phyloP scores from a whole-genome alignment of 768 basidiomycete species.

The Boletus insuetus region DNA sequence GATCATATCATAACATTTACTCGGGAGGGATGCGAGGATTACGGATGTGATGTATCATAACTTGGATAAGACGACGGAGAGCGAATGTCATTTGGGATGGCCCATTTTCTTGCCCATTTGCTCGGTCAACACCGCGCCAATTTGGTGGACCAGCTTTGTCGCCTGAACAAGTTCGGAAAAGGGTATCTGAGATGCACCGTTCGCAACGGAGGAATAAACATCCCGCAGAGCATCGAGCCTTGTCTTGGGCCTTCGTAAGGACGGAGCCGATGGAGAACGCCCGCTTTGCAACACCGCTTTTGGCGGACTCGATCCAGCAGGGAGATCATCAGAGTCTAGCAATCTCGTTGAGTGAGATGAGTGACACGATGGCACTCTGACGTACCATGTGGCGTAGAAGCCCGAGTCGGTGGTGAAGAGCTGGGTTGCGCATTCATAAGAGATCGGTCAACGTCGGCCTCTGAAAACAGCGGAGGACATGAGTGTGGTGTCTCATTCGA shows the following conservation, averaged over 20 bases:
- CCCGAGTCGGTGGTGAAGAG: constrained; percentile 4
- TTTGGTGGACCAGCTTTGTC: constrained; percentile 42
- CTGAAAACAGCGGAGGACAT: constrained; percentile 5
- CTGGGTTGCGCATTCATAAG: constrained; percentile 8
- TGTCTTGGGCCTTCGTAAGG: constrained; percentile 38
- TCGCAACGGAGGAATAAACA: constrained; percentile 42
- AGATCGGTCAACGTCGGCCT: constrained; percentile 22
- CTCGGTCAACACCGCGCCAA: constrained; percentile 46
- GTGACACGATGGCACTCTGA: neutral
- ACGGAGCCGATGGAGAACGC: constrained; percentile 6
- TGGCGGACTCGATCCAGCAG: neutral
- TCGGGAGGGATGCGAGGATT: constrained; percentile 22
- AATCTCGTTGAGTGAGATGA: neutral
- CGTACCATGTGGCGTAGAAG: constrained; percentile 11
- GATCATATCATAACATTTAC: neutral
- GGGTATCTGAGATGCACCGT: constrained; percentile 47
- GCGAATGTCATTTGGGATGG: constrained; percentile 5
- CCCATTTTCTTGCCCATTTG: constrained; percentile 40
- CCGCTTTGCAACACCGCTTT: constrained; percentile 11
- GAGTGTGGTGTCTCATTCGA: neutral
- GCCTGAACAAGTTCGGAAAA: constrained; percentile 49
- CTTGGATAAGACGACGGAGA: neutral
- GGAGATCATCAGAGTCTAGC: neutral
- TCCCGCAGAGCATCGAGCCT: constrained; percentile 44
- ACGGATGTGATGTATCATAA: constrained; percentile 44